Conservation (phyloP, 2,329 filamentous ascomycete species). For the Aspergillus tanneri region DNA sequence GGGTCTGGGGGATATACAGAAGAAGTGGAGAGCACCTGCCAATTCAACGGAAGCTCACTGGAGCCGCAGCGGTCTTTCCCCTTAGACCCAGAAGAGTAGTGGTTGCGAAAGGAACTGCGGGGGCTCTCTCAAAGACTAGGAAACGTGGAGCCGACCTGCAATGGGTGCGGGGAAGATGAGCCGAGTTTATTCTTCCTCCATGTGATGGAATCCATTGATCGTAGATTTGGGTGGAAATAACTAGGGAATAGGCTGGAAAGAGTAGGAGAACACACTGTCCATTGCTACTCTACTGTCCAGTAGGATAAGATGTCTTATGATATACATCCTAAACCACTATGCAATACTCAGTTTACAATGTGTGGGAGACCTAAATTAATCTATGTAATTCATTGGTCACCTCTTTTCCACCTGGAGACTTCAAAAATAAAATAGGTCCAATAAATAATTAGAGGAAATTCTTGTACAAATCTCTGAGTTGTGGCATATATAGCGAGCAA, state of each 20-base stretch:
- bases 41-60: neutral
- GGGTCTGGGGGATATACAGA: neutral
- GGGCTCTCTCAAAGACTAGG: neutral
- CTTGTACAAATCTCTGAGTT: no score
- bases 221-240: neutral
- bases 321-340: no score
- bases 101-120: constrained; percentile 9
- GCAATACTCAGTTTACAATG: no score
- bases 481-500: no score
- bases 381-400: no score
- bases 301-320: no score
- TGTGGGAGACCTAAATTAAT: no score
- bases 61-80: neutral
- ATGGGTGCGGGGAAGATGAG: constrained; percentile 2
- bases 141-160: neutral
- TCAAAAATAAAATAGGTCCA: no score
- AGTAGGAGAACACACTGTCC: no score
- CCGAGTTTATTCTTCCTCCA: neutral
- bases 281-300: no score
- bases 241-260: neutral
- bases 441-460: no score
- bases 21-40: neutral
- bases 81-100: constrained; percentile 11
- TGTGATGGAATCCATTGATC: neutral
- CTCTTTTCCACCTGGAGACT: no score